Percentiles rank a stretch among this genome's conserved stretches.
Conservation (phyloP, 1,139 yeast species). For the Pichia sp. region DNA sequence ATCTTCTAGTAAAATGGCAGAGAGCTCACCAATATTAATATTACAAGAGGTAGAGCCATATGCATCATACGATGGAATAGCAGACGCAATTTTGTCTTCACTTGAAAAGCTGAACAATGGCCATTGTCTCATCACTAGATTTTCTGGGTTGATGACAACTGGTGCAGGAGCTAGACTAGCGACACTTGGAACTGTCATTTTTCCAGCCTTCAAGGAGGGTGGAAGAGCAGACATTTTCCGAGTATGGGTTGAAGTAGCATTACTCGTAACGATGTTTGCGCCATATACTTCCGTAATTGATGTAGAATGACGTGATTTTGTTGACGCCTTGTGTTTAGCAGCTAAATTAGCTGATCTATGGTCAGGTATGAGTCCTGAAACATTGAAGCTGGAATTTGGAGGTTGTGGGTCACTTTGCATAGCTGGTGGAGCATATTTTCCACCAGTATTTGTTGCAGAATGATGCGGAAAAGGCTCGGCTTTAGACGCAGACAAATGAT, state of each 20-base stretch:
- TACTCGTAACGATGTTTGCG: conserved; percentile 17
- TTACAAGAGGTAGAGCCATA: conserved; percentile 21
- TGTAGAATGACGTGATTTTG: conserved; percentile 5
- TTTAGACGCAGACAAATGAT: not conserved
- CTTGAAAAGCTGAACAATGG: conserved; percentile 74
- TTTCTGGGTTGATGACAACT: conserved; percentile 27
- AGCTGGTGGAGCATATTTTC: not conserved
- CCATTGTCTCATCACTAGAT: conserved; percentile 45
- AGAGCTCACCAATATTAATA: conserved; percentile 26
- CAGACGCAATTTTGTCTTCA: conserved; percentile 32
- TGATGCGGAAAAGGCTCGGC: not conserved
- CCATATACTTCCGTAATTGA: conserved; percentile 22
- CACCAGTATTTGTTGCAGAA: not conserved
- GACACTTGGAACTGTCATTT: conserved; percentile 1
- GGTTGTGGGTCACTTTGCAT: not conserved
- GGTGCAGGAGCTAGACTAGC: conserved; percentile 22
- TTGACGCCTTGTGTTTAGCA: not conserved
- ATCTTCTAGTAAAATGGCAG: conserved; percentile 25
- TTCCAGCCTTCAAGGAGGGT: conserved; percentile 11
- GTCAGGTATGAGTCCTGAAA: not conserved
- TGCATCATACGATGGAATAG: conserved; percentile 33
- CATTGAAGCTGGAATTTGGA: not conserved
- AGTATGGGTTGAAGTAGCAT: conserved; percentile 14
- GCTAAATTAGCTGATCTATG: conserved; percentile 1
- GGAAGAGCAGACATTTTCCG: conserved; percentile 18